Percentiles rank a stretch among this genome's conserved stretches.
Evolutionary conservation across 2,329 filamentous ascomycete species (phyloP).

Genomic region (Colletotrichum plurivorum): DNA sequence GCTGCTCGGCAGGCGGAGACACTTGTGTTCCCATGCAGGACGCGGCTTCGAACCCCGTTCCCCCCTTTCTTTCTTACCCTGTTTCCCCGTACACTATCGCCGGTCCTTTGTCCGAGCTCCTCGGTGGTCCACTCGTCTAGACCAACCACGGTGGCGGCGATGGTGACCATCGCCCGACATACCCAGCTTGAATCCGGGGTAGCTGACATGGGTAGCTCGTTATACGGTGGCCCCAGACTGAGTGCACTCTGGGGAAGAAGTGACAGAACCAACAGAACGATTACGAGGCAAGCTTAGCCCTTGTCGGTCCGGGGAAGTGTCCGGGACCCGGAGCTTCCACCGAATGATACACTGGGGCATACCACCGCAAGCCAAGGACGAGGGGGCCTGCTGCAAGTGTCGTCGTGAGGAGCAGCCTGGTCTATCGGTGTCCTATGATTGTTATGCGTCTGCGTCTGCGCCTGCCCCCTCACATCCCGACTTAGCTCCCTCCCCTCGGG

Average conservation of each 20-base stretch:
- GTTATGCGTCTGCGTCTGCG: not conserved
- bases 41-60: no score
- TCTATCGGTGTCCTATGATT: slow-evolving; percentile 8
- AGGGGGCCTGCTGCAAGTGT: slow-evolving; percentile 13
- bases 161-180: not conserved
- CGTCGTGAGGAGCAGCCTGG: slow-evolving; percentile 3
- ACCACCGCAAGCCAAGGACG: not conserved
- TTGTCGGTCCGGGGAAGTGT: no score
- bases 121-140: slow-evolving; percentile 24
- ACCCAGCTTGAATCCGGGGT: slow-evolving; percentile 22
- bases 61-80: no score
- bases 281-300: not conserved
- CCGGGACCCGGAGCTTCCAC: no score
- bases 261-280: slow-evolving; percentile 9
- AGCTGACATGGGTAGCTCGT: slow-evolving; percentile 1
- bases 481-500: slow-evolving; percentile 5
- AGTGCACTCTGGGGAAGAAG: not conserved
- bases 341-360: no score
- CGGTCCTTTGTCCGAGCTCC: slow-evolving; percentile 9
- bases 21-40: no score
- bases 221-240: not conserved
- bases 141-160: slow-evolving; percentile 15
- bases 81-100: not conserved
- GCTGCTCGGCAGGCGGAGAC: no score
- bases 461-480: slow-evolving; percentile 16